A percentile compares a stretch with the other conserved stretches of the same genome.
phyloP scores from a whole-genome alignment of 2,329 filamentous ascomycete species.

The Cercospora zeae-maydis region DNA sequence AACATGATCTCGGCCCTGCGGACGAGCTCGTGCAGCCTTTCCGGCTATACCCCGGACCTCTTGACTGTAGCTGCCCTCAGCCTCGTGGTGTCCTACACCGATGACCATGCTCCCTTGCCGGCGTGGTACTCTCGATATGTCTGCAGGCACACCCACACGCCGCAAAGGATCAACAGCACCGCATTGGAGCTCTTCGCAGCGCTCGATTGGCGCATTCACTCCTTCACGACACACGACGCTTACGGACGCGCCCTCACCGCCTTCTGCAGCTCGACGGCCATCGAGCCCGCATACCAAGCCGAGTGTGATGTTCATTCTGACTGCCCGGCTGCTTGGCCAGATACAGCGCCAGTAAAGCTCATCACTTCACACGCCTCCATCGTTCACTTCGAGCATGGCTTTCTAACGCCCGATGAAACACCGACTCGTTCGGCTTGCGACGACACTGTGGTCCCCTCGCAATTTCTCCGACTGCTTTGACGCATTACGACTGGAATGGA shows the following conservation, averaged over 20 bases:
- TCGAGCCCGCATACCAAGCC: neutral
- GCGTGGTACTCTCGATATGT: conserved; percentile 29
- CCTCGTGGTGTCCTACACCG: conserved; percentile 30
- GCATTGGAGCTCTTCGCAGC: conserved; percentile 21
- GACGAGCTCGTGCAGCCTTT: neutral
- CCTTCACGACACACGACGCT: conserved; percentile 16
- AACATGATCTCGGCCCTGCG: conserved; percentile 29
- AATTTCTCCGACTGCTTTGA: neutral
- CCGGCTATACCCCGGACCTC: conserved; percentile 21
- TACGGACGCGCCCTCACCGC: conserved; percentile 14
- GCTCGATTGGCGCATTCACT: conserved; percentile 31
- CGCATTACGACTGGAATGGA: neutral
- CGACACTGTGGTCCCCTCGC: neutral
- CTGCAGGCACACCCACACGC: conserved; percentile 20
- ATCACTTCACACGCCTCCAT: neutral
- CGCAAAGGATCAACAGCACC: conserved; percentile 22
- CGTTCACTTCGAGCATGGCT: conserved; percentile 1
- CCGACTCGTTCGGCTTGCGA: neutral
- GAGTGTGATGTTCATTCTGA: neutral
- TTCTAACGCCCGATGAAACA: neutral
- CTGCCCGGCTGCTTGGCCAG: neutral
- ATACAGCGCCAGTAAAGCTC: neutral
- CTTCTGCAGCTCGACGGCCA: conserved; percentile 1
- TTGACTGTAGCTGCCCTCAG: conserved; percentile 29
- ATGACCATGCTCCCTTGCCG: conserved; percentile 26